phyloP scores from a whole-genome alignment of 352 stramenopile species.

The Pythium periplocum region DNA sequence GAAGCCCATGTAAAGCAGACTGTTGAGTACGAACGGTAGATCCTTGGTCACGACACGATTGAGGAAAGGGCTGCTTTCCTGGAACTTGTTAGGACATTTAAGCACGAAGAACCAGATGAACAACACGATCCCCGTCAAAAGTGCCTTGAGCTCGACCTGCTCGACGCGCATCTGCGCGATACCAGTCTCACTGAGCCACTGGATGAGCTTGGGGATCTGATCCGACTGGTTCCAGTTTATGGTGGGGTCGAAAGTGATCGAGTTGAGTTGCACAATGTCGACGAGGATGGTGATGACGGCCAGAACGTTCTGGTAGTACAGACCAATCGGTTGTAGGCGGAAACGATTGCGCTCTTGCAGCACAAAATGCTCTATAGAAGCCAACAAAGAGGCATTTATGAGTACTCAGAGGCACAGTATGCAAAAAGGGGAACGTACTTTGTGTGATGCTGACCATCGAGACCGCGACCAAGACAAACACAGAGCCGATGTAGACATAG shows the following conservation, averaged over 20 bases:
- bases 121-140: conserved; percentile 23
- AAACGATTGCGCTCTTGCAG: conserved; percentile 45
- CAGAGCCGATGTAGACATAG: conserved; percentile 26
- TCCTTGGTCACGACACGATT: conserved; percentile 56
- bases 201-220: conserved; percentile 35
- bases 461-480: conserved; percentile 26
- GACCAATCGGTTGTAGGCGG: conserved; percentile 33
- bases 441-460: conserved; percentile 38
- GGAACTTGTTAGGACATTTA: conserved; percentile 71
- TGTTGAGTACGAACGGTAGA: conserved; percentile 36
- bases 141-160: conserved; percentile 32
- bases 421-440: conserved; percentile 17
- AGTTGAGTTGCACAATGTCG: conserved; percentile 60
- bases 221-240: conserved; percentile 45
- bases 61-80: conserved; percentile 41
- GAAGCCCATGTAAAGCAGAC: conserved; percentile 54
- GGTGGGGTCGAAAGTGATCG: conserved; percentile 46
- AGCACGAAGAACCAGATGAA: conserved; percentile 42
- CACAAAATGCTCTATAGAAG: conserved; percentile 39
- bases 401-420: neutral
- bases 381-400: neutral
- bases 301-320: conserved; percentile 48
- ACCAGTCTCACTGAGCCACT: conserved; percentile 31
- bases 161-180: conserved; percentile 34
- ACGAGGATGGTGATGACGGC: conserved; percentile 33